Conservation (phyloP, 1,139 yeast species). For the Suhomyces bribrorum region DNA sequence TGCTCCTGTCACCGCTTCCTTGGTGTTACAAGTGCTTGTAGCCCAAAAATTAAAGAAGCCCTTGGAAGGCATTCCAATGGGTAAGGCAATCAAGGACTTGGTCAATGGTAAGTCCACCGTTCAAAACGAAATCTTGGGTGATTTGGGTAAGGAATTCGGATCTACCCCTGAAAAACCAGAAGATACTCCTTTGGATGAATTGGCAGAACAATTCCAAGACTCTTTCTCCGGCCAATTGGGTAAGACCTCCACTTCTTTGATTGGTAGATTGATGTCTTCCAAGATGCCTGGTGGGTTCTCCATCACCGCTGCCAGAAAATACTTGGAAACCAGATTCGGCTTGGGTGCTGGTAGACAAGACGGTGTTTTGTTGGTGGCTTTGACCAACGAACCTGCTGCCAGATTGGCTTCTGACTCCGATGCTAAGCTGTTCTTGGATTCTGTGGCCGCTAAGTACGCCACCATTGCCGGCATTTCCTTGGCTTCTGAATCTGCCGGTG, state of each 20-base stretch:
- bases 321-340: constrained; percentile 89
- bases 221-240: constrained; percentile 86
- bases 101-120: constrained; percentile 98
- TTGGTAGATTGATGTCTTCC: constrained; percentile 89
- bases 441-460: constrained; percentile 83
- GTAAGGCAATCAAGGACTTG: constrained; percentile 92
- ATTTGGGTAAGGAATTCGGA: constrained; percentile 96
- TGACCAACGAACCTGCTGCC: constrained; percentile 86
- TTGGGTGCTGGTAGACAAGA: constrained; percentile 94
- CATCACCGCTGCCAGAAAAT: constrained; percentile 85
- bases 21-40: constrained; percentile 83
- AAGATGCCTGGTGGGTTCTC: constrained; percentile 99
- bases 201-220: constrained; percentile 94
- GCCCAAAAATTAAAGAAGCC: constrained; percentile 95
- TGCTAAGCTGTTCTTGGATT: constrained; percentile 86
- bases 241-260: constrained; percentile 84
- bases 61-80: constrained; percentile 78
- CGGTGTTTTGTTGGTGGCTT: constrained; percentile 75
- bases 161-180: constrained; percentile 98
- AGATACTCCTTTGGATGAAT: constrained; percentile 92
- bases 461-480: constrained; percentile 76
- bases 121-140: constrained; percentile 97
- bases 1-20: constrained; percentile 82
- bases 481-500: constrained; percentile 60
- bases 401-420: constrained; percentile 86